Conservation (phyloP, 345 rosid genomes). For the Carallia brachiata region DNA sequence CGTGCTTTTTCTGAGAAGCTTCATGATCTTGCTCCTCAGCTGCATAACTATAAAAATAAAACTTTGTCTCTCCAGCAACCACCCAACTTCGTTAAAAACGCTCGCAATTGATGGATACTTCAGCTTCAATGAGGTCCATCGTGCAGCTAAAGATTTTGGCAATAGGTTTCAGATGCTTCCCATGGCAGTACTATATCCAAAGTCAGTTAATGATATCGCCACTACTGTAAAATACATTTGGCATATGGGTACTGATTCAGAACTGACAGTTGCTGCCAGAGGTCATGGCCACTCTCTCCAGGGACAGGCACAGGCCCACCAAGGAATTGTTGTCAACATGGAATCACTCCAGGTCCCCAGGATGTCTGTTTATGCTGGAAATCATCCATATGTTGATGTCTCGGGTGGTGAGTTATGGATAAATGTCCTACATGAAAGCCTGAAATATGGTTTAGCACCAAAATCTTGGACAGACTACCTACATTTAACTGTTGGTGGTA, state of each 20-base stretch:
- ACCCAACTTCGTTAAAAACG: slow-evolving; percentile 53
- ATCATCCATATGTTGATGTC: slow-evolving; percentile 19
- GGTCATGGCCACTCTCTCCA: slow-evolving; percentile 34
- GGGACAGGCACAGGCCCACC: slow-evolving; percentile 29
- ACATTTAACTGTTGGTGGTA: slow-evolving; percentile 32
- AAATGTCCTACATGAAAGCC: slow-evolving; percentile 21
- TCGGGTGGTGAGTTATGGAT: slow-evolving; percentile 30
- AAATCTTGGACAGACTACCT: slow-evolving; percentile 38
- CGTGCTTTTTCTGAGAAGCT: slow-evolving; percentile 49
- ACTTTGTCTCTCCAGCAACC: slow-evolving; percentile 61
- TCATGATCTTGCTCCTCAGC: slow-evolving; percentile 56
- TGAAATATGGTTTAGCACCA: slow-evolving; percentile 29
- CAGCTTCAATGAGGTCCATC: slow-evolving; percentile 58
- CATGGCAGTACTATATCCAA: slow-evolving; percentile 75
- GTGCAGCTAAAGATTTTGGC: slow-evolving; percentile 86
- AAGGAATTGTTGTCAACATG: slow-evolving; percentile 31
- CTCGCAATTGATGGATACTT: slow-evolving; percentile 73
- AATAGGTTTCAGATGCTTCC: slow-evolving; percentile 64
- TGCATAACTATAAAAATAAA: slow-evolving; percentile 56
- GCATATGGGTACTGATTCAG: slow-evolving; percentile 77
- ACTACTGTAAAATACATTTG: slow-evolving; percentile 65
- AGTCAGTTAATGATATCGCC: slow-evolving; percentile 76
- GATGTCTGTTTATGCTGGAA: slow-evolving; percentile 16
- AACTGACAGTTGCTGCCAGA: slow-evolving; percentile 58
- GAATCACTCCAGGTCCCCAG: slow-evolving; percentile 17